Evolutionary conservation across 2,329 filamentous ascomycete genomes (phyloP).

Genomic region (Talaromyces sp.): DNA sequence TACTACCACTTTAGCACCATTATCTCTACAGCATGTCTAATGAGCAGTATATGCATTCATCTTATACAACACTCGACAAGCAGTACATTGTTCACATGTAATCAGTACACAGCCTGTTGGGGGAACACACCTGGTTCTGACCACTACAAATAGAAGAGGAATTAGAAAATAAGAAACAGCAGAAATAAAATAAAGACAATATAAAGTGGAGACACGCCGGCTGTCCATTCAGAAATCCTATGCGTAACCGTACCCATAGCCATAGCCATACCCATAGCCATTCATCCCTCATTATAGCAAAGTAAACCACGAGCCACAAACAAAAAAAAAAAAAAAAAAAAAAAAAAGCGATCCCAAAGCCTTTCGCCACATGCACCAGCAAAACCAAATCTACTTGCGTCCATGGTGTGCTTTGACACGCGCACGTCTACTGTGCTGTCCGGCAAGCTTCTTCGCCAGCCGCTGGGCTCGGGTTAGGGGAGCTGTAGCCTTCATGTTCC

Average conservation of each 20-base stretch:
- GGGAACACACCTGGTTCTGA: neutral
- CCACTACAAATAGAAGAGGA: neutral
- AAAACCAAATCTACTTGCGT: conserved; percentile 1
- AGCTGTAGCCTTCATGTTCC: conserved; percentile 21
- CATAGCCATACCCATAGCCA: neutral
- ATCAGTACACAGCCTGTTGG: neutral
- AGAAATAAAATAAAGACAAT: neutral
- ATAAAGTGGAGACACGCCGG: neutral
- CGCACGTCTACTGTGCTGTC: conserved; percentile 13
- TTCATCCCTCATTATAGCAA: neutral
- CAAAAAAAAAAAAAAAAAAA: neutral
- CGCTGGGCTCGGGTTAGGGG: conserved; percentile 30
- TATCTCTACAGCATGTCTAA: neutral
- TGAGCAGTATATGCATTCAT: neutral
- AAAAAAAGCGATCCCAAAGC: conserved; percentile 1
- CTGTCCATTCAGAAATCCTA: neutral
- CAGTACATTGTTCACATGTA: neutral
- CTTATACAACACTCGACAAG: neutral
- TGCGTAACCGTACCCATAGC: neutral
- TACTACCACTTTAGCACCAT: neutral
- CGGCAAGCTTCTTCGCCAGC: conserved; percentile 25
- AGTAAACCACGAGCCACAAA: neutral
- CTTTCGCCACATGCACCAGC: conserved; percentile 5
- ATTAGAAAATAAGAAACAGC: neutral
- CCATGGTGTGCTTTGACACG: neutral